Conservation (phyloP, 306 rosid genomes). For the Styphnolobium japonicum region DNA sequence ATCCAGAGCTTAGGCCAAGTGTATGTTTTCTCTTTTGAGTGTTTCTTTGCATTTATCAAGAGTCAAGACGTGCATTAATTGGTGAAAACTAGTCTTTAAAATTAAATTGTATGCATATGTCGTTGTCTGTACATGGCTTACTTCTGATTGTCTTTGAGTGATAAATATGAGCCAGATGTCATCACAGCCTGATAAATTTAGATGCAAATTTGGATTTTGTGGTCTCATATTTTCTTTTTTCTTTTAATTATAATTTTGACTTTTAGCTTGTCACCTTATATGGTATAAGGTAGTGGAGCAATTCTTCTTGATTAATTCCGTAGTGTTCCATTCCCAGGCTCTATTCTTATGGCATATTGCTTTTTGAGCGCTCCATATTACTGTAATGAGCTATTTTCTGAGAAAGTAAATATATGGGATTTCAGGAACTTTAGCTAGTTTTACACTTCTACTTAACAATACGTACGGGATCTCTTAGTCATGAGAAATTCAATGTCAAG, state of each 20-base stretch:
- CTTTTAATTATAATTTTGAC: not conserved
- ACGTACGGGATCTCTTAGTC: too few relatives aligned
- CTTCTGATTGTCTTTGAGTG: not conserved
- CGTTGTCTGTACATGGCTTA: not conserved
- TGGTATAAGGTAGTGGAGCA: not conserved
- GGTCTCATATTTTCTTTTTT: not conserved
- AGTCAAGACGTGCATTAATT: not conserved
- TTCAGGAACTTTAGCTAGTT: not conserved
- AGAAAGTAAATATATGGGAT: not conserved
- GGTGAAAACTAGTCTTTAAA: not conserved
- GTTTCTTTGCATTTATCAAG: not conserved
- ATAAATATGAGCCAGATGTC: not conserved
- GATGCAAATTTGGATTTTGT: not conserved
- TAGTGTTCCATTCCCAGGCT: not conserved
- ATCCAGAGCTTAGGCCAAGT: constrained; percentile 94
- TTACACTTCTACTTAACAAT: not conserved
- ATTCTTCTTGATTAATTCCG: not conserved
- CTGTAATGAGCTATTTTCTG: not conserved
- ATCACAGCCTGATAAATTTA: not conserved
- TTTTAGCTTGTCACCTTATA: not conserved
- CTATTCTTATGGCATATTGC: not conserved
- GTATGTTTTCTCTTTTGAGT: constrained; percentile 50
- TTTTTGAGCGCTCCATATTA: not conserved
- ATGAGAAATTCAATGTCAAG: not conserved
- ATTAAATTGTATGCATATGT: not conserved